Base-by-base conservation (phyloP, 805 yeast genomes). In the Kuraishia hungarica region DNA sequence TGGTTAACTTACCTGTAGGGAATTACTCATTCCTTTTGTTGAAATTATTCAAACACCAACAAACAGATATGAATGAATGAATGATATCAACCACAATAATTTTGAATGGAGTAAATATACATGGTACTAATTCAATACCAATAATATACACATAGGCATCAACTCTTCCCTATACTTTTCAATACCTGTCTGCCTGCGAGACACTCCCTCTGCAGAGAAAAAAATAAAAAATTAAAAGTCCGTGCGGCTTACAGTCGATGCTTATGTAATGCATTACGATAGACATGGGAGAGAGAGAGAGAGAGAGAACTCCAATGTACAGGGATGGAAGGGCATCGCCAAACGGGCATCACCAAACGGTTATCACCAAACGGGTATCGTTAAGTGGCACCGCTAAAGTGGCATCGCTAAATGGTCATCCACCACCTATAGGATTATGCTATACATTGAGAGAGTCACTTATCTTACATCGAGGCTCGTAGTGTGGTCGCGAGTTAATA, bases 1-100 rank as follows among this genome's bases (percentile, higher is more conserved):
- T 26, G 8, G 29, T 39, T 15, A 17, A 77, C 83, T 60, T 76
- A 80, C 83, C 69, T 84, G 87, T 60, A 84, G 72, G 35, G 85
- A 75, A 62, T 82, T 82, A 61, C 82, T 76, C 87, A 82, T 72
- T 76, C 87, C 81, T 72, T 53, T 23, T 35, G 3, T 13, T 13
- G 11, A 35, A 35, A 35, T 4, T 17, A 35, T 7, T 7, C 43
- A 35, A 10, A 35, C 43, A 35, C 43, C 4, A 35, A 13, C 53
- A 19, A 17, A 19, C 8, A 35, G 43, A 35, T 3, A 17, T 35
- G 43, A 15, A 17, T 35, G 43, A 35, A 13, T 10, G 43, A 3
- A 15, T 35, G 11, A 8, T 35, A 35, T 35, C 43, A 35, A 35
- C 43, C 17, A 35, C 43, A 35, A 35, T 8, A 35, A 8, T 35